phyloP scores from a whole-genome alignment of 352 stramenopile genomes.

The Phytophthora pisi region DNA sequence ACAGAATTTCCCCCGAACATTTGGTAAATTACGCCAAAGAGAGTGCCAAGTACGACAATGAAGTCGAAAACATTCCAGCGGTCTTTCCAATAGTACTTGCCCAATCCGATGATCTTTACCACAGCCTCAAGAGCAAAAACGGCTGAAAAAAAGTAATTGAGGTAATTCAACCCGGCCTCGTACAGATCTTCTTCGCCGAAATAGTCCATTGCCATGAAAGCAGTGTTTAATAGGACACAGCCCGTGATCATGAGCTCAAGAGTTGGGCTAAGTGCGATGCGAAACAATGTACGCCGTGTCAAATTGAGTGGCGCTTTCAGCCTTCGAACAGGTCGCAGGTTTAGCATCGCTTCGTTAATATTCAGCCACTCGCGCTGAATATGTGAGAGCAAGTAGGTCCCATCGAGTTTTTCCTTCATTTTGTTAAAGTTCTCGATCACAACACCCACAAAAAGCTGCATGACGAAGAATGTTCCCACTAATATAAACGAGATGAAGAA shows the following conservation, averaged over 20 bases:
- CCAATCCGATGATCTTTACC: constrained; percentile 84
- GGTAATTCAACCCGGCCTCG: constrained; percentile 51
- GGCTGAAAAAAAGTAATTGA: constrained; percentile 84
- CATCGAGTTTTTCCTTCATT: constrained; percentile 71
- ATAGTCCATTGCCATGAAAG: constrained; percentile 83
- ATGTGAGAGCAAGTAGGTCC: constrained; percentile 70
- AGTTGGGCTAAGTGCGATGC: constrained; percentile 48
- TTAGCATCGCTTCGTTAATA: constrained; percentile 65
- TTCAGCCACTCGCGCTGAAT: constrained; percentile 79
- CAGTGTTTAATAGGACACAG: constrained; percentile 90
- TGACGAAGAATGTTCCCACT: constrained; percentile 90
- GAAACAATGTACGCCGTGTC: constrained; percentile 41
- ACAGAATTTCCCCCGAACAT: constrained; percentile 49
- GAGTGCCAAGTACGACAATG: constrained; percentile 50
- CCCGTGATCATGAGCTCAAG: constrained; percentile 83
- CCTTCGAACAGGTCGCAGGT: constrained; percentile 47
- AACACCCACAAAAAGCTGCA: constrained; percentile 94
- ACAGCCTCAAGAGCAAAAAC: constrained; percentile 86
- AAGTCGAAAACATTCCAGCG: constrained; percentile 91
- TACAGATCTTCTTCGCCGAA: constrained; percentile 86
- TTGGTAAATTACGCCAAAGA: constrained; percentile 58
- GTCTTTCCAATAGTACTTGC: constrained; percentile 81
- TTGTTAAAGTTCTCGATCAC: constrained; percentile 94
- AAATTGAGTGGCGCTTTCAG: constrained; percentile 51
- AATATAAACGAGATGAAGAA: constrained; percentile 94